Evolutionary conservation across 73 alveolate species (phyloP).

Genomic region (Halteria grandinella): DNA sequence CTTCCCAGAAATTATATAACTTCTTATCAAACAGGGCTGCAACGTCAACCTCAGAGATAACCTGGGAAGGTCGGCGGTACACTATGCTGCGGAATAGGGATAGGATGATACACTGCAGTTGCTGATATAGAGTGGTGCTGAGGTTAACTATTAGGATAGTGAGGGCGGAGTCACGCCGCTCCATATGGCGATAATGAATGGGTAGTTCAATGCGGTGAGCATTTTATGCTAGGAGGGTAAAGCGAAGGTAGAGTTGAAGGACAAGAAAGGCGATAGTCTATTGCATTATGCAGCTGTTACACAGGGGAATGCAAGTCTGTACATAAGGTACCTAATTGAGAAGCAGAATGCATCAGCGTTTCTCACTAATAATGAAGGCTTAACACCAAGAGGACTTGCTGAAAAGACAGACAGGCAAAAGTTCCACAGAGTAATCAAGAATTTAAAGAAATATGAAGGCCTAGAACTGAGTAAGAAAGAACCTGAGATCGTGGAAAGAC

Average conservation of each 20-base stretch:
- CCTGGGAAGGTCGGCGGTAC: constrained; percentile 34
- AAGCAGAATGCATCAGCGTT: constrained; percentile 8
- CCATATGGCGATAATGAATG: constrained; percentile 31
- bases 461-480: background rate
- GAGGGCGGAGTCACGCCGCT: constrained; percentile 17
- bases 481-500: no score
- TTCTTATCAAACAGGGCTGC: constrained; percentile 34
- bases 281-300: constrained; percentile 37
- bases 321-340: constrained; percentile 21
- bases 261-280: constrained; percentile 1
- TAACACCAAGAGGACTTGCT: constrained; percentile 25
- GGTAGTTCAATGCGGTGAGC: constrained; percentile 34
- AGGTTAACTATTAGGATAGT: background rate
- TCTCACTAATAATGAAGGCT: background rate
- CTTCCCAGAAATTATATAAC: constrained; percentile 34
- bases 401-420: constrained; percentile 22
- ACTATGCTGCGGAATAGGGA: constrained; percentile 35
- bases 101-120: constrained; percentile 38
- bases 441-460: constrained; percentile 8
- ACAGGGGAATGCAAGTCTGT: constrained; percentile 39
- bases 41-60: constrained; percentile 34
- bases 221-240: constrained; percentile 26
- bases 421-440: constrained; percentile 47
- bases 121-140: constrained; percentile 34
- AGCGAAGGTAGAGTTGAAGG: constrained; percentile 11